Conservation (phyloP, 2,329 filamentous ascomycete genomes). For the Leptographium galeiforme region DNA sequence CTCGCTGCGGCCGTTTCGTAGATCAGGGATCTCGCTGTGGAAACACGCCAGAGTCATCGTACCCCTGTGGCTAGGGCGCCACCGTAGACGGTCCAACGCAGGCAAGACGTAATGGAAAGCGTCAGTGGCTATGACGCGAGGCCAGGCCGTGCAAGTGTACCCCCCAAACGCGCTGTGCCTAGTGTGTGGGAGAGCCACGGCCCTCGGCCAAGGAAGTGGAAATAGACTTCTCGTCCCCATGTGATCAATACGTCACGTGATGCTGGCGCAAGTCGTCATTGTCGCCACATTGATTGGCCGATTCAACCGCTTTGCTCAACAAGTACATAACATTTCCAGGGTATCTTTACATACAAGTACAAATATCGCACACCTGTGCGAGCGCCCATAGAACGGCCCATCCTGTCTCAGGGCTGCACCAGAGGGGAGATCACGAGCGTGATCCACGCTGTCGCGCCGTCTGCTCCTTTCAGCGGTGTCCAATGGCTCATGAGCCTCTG, state of each 20-base stretch:
- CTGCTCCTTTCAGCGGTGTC: constrained; percentile 21
- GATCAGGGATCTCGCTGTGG: neutral
- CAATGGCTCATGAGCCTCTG: constrained; percentile 18
- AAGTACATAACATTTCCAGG: too few relatives aligned
- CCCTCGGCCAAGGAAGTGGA: too few relatives aligned
- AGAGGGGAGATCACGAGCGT: constrained; percentile 18
- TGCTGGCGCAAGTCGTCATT: too few relatives aligned
- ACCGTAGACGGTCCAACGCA: neutral
- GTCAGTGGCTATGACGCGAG: neutral
- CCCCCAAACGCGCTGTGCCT: neutral
- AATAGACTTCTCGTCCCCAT: too few relatives aligned
- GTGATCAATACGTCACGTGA: too few relatives aligned
- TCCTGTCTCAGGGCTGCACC: neutral
- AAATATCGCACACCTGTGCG: neutral
- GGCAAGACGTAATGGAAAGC: neutral
- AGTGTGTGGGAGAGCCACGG: neutral
- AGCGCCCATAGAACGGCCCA: neutral
- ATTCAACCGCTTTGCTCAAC: too few relatives aligned
- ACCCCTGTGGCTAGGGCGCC: neutral
- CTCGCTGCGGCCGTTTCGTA: neutral
- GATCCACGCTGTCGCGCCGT: constrained; percentile 19
- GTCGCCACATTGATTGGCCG: too few relatives aligned
- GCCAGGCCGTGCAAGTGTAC: neutral
- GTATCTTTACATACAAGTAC: neutral
- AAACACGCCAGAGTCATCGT: neutral